A percentile compares a stretch with the other conserved stretches of the same genome.
These are phyloP conservation scores for Pseudozyma flocculosa DNA, from an alignment of 1,284 basidiomycete genomes.

Conservation along the genomic window DNA sequence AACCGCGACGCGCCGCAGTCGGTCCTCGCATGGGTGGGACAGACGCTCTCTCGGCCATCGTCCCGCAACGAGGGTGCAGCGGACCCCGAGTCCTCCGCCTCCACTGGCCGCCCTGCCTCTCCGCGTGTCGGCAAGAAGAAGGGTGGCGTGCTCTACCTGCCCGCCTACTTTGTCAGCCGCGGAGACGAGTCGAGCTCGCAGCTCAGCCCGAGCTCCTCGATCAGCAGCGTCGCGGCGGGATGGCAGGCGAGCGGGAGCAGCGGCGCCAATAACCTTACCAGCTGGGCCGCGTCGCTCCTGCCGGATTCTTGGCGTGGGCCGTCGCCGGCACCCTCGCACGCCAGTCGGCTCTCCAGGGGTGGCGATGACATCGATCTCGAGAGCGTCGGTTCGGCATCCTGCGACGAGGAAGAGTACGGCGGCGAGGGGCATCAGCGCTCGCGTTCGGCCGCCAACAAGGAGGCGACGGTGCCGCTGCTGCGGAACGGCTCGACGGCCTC, in stretches of 20 bases:
- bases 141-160: slow-evolving; percentile 35
- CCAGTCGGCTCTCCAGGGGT: neutral
- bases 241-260: neutral
- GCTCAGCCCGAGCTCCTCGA: neutral
- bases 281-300: neutral
- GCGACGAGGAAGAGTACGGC: neutral
- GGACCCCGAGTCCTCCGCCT: neutral
- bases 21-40: slow-evolving; percentile 38
- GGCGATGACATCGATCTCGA: slow-evolving; percentile 1
- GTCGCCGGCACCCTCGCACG: neutral
- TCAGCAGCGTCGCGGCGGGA: neutral
- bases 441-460: neutral
- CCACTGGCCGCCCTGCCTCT: slow-evolving; percentile 7
- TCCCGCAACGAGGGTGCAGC: slow-evolving; percentile 25
- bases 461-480: neutral
- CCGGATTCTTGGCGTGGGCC: neutral
- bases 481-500: neutral
- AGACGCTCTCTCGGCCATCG: slow-evolving; percentile 21
- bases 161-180: slow-evolving; percentile 40
- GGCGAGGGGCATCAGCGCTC: neutral
- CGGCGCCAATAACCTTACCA: neutral
- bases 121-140: slow-evolving; percentile 27
- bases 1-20: slow-evolving; percentile 18
- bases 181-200: slow-evolving; percentile 13
- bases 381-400: neutral